Evolutionary conservation across 2,329 filamentous ascomycete species (phyloP).

Genomic region (Dothideomycetidae sp.): DNA sequence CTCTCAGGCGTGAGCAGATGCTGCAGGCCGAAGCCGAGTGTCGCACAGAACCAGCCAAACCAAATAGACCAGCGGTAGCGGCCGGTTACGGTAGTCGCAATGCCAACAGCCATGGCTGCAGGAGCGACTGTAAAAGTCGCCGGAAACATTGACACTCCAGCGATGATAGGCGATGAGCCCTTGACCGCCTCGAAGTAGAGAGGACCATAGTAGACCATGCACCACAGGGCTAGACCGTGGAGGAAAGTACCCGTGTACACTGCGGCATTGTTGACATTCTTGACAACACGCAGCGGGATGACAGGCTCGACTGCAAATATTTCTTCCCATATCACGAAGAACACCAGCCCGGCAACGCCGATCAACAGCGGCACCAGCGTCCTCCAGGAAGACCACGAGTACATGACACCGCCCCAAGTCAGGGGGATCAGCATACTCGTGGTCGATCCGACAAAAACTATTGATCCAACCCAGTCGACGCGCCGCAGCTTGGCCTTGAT

Average conservation of each 20-base stretch:
- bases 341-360: constrained; percentile 27
- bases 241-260: constrained; percentile 26
- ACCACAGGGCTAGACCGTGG: constrained; percentile 22
- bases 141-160: constrained; percentile 28
- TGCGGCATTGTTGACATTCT: constrained; percentile 8
- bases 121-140: constrained; percentile 17
- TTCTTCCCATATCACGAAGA: constrained; percentile 28
- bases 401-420: constrained; percentile 29
- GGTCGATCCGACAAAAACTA: constrained; percentile 28
- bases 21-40: constrained; percentile 29
- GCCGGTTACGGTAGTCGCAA: constrained; percentile 20
- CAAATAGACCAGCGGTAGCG: constrained; percentile 41
- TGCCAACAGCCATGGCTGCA: constrained; percentile 13
- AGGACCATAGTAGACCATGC: constrained; percentile 27
- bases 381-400: constrained; percentile 29
- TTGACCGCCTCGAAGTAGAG: constrained; percentile 31
- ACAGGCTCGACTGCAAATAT: constrained; percentile 20
- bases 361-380: constrained; percentile 32
- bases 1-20: constrained; percentile 26
- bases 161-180: constrained; percentile 23
- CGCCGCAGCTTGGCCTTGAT: constrained; percentile 13
- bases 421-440: constrained; percentile 31
- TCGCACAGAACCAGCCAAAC: constrained; percentile 41
- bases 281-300: constrained; percentile 23
- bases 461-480: constrained; percentile 34